Conservation (phyloP, 805 yeast species). For the Yarrowia osloensis region DNA sequence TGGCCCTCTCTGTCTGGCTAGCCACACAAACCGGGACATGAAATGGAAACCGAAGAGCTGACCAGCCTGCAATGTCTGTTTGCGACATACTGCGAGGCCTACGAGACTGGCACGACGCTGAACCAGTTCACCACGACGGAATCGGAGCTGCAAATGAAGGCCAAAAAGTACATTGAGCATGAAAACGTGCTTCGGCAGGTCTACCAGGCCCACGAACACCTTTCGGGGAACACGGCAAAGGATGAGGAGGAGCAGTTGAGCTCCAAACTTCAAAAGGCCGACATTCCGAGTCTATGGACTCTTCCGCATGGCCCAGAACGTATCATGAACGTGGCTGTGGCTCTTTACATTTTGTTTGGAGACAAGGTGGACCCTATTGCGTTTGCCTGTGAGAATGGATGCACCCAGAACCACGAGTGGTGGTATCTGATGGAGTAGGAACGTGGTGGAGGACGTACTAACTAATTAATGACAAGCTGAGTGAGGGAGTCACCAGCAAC, state of each 20-base stretch:
- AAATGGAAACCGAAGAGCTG: slow-evolving; percentile 3
- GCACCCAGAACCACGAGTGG: slow-evolving; percentile 6
- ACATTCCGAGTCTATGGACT: slow-evolving; percentile 24
- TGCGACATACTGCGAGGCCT: slow-evolving; percentile 11
- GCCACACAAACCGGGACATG: background rate
- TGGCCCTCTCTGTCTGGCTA: background rate
- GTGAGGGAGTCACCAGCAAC: no score
- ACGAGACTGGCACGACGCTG: background rate
- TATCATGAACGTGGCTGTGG: slow-evolving; percentile 11
- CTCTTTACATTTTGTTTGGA: slow-evolving; percentile 3
- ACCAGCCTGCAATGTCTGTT: slow-evolving; percentile 6
- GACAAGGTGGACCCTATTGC: slow-evolving; percentile 16
- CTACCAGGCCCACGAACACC: slow-evolving; percentile 3
- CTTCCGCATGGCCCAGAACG: slow-evolving; percentile 22
- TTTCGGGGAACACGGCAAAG: background rate
- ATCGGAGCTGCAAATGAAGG: background rate
- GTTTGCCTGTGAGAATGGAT: slow-evolving; percentile 10
- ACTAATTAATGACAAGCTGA: background rate
- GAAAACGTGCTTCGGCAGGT: slow-evolving; percentile 4
- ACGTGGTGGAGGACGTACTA: background rate
- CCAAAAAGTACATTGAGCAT: slow-evolving; percentile 20
- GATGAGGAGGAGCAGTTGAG: slow-evolving; percentile 11
- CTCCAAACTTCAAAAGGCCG: background rate
- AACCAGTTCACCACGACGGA: background rate
- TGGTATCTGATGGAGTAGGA: slow-evolving; percentile 14